Evolutionary conservation across 257 asterid species (phyloP).

Genomic region (Catharanthus roseus): DNA sequence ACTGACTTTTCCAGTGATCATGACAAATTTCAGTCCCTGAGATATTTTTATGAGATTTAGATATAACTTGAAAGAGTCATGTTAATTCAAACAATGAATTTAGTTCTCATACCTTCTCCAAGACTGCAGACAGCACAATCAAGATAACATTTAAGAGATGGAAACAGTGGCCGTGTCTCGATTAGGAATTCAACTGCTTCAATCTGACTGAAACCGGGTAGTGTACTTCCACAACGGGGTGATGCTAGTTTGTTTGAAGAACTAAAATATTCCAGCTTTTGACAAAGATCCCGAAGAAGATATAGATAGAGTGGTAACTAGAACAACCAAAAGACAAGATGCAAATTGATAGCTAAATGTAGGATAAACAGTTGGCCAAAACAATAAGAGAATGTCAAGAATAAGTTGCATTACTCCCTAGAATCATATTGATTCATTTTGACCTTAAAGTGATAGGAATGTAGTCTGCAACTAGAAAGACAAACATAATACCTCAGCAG

Average conservation of each 20-base stretch:
- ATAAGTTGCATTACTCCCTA: not conserved
- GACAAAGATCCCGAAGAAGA: constrained; percentile 71
- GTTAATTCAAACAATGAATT: constrained; percentile 18
- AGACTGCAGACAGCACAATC: constrained; percentile 50
- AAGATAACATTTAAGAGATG: constrained; percentile 49
- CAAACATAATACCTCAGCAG: constrained; percentile 47
- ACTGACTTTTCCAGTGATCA: constrained; percentile 71
- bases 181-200: constrained; percentile 38
- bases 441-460: not conserved
- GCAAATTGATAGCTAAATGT: not conserved
- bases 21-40: constrained; percentile 64
- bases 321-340: constrained; percentile 17
- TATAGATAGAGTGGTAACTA: constrained; percentile 77
- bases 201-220: constrained; percentile 39
- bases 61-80: constrained; percentile 11
- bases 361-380: not conserved
- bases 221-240: constrained; percentile 31
- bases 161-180: constrained; percentile 52
- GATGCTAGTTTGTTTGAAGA: constrained; percentile 45
- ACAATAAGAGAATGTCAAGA: constrained; percentile 9
- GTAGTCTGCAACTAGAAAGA: not conserved
- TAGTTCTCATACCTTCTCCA: constrained; percentile 46
- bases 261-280: constrained; percentile 52
- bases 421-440: not conserved
- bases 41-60: constrained; percentile 25